Base-by-base conservation (phyloP, 129 eudicot genomes). In the Flaveria brownii region DNA sequence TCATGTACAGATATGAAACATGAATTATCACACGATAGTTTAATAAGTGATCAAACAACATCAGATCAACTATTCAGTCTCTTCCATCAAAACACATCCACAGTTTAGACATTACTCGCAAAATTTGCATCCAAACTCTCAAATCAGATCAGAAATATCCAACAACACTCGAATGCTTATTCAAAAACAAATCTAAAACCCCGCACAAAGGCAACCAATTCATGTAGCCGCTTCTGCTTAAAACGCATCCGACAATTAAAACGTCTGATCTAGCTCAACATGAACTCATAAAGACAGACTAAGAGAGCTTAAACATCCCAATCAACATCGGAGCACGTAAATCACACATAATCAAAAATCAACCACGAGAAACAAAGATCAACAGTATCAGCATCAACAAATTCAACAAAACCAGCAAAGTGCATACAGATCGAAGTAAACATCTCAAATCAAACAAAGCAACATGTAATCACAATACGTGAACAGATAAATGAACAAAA, bases 241-340 rank as follows among this genome's bases (percentile, higher is more conserved):
- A 63, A 43, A 36, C 73, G 63, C 73, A 51, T 66, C 80, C 36
- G 63, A 47, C 66, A 6, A 22, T 6, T 50, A 20, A 49, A 62
- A 28, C 18, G 9, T 59, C 41, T 56, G 82, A 78, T 78, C 82
- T 70, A 72, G 61, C 77, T 78, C 51, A 70, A 78, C 62, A 14
- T 56, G 70, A 69, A 39, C 43, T 69, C 26, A 54, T 42, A 33
- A 20, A 13, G 13, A 5, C 4, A 62, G 15, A 69, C 20, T 8
- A 33, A 33, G 41, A 36, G 1, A 36, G 36, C 4, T 55, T 25
- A 14, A 45, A 14, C 28, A n/a, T 25, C 46, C 56, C 8, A 54
- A 55, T 68, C 49, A 78, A 54, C 76, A 68, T 6, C 63, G 51
- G 2, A 22, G 50, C 72, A 64, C 61, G 15, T 26, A 78, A 56